These are phyloP conservation scores for Hexamita inflata DNA, from an alignment of 208 protist genomes.

Conservation along the genomic window DNA sequence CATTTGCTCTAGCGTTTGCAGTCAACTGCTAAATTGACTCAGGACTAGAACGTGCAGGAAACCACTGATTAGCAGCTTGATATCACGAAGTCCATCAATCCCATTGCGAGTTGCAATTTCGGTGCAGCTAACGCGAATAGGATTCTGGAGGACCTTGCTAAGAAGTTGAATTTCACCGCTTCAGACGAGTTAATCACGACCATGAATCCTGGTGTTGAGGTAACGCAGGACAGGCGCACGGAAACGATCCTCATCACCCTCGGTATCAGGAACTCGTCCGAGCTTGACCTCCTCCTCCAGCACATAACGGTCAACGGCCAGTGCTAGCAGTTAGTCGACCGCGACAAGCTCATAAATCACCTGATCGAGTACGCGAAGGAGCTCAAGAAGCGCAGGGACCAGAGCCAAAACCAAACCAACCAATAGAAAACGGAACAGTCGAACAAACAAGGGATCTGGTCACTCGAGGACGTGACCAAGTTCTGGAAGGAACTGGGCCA, in stretches of 20 bases:
- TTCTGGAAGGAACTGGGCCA: conserved; percentile 14
- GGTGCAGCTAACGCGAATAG: not conserved
- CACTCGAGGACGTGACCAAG: not conserved
- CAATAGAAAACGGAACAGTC: not conserved
- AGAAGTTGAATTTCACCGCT: not conserved
- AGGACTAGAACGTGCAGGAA: not conserved
- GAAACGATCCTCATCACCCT: conserved; percentile 10
- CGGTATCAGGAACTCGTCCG: conserved; percentile 10
- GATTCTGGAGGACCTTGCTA: not conserved
- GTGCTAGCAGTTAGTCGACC: not conserved
- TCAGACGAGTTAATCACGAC: not conserved
- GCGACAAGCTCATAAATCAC: not conserved
- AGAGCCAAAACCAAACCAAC: too few relatives aligned
- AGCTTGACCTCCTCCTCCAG: conserved; percentile 12
- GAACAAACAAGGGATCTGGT: conserved; percentile 5
- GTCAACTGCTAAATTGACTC: not conserved
- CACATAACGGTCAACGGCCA: not conserved
- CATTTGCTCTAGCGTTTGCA: not conserved
- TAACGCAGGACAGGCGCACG: conserved; percentile 1
- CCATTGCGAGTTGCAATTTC: not conserved
- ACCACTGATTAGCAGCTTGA: too few relatives aligned
- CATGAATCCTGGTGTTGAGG: not conserved
- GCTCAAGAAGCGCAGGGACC: too few relatives aligned
- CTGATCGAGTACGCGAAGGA: conserved; percentile 7
- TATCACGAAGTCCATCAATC: conserved; percentile 10